Evolutionary conservation across 2,329 filamentous ascomycete species (phyloP).

Genomic region (Trichoderma gracile): DNA sequence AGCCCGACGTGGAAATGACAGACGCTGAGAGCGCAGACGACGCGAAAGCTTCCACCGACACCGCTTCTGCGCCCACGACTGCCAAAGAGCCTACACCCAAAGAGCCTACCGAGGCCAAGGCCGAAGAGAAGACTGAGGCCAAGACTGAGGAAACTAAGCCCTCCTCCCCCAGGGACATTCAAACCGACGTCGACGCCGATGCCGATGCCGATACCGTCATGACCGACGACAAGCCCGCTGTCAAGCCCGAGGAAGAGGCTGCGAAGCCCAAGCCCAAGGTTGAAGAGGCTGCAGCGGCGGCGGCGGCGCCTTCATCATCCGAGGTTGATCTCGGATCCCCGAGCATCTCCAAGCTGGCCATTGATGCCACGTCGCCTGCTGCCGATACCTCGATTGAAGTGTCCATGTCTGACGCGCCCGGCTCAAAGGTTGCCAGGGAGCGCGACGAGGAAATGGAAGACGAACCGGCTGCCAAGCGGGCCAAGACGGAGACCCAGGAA

Average conservation of each 20-base stretch:
- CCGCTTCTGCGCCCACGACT: not conserved
- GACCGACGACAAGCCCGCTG: conserved; percentile 32
- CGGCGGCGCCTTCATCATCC: conserved; percentile 34
- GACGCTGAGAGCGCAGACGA: conserved; percentile 25
- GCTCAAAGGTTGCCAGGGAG: conserved; percentile 67
- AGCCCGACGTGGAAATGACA: conserved; percentile 33
- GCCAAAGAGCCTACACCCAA: conserved; percentile 17
- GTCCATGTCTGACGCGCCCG: conserved; percentile 56
- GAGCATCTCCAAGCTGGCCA: conserved; percentile 43
- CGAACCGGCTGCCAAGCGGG: conserved; percentile 76
- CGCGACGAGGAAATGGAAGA: conserved; percentile 70
- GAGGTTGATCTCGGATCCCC: conserved; percentile 42
- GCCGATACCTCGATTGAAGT: conserved; percentile 44
- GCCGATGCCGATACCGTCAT: conserved; percentile 33
- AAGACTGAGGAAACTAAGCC: conserved; percentile 26
- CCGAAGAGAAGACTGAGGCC: conserved; percentile 8
- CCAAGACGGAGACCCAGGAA: conserved; percentile 65
- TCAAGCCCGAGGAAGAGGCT: conserved; percentile 30
- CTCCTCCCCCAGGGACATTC: not conserved
- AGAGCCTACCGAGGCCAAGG: conserved; percentile 2
- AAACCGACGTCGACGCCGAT: not conserved
- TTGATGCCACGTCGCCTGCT: conserved; percentile 39
- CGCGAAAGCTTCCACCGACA: not conserved
- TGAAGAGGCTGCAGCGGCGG: conserved; percentile 29
- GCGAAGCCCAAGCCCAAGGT: conserved; percentile 26